Conservation (phyloP, 345 rosid species). For the Lepidium africanum region DNA sequence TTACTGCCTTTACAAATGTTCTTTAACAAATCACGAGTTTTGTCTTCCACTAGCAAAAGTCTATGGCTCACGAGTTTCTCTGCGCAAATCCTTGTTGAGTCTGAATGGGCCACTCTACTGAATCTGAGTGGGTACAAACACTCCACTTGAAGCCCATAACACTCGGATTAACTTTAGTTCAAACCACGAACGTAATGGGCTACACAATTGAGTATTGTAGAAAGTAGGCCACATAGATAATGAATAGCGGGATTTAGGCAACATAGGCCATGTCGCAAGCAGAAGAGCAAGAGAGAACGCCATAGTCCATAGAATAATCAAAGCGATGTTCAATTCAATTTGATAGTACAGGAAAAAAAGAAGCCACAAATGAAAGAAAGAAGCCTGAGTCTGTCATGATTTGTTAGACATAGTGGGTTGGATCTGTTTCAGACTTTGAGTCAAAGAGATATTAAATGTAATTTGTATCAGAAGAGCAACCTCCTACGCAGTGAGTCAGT, state of each 20-base stretch:
- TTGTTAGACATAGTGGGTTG: not conserved
- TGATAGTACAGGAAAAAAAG: not conserved
- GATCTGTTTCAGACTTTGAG: not conserved
- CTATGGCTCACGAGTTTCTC: not conserved
- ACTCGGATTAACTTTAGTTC: not conserved
- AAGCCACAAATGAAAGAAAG: not conserved
- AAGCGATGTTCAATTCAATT: not conserved
- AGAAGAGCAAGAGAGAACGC: too few species aligned
- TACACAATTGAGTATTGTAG: too few species aligned
- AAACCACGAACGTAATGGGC: not conserved
- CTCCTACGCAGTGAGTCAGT: slow-evolving; percentile 43
- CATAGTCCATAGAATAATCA: too few species aligned
- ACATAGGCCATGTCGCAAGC: not conserved
- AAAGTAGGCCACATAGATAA: not conserved
- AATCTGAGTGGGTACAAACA: not conserved
- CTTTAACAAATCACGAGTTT: slow-evolving; percentile 2
- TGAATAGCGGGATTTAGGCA: not conserved
- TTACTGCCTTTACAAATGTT: not conserved
- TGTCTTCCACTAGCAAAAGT: not conserved
- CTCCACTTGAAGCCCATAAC: not conserved
- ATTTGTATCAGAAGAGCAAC: slow-evolving; percentile 51
- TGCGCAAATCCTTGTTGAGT: not conserved
- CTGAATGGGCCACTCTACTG: not conserved
- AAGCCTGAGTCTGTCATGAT: slow-evolving; percentile 7
- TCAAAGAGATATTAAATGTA: not conserved